These are phyloP conservation scores for Erodium texanum DNA, from an alignment of 441 rosid genomes.

Conservation along the genomic window DNA sequence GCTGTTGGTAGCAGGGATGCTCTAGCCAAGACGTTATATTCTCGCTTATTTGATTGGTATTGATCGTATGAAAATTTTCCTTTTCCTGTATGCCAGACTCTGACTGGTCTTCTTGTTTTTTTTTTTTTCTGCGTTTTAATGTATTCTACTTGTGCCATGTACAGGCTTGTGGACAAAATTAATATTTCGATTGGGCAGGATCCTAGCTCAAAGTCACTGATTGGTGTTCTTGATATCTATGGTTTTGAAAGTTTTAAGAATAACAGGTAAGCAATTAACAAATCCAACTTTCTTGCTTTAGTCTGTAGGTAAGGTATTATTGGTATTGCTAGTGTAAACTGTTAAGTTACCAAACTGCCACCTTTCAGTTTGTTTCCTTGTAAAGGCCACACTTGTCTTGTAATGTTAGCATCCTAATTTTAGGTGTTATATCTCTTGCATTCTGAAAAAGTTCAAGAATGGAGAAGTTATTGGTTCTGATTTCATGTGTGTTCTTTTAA, in stretches of 20 bases:
- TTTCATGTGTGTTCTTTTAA: slow-evolving; percentile 16
- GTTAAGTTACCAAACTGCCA: background rate
- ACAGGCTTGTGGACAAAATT: slow-evolving; percentile 96
- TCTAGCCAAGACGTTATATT: slow-evolving; percentile 91
- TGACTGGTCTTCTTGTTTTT: background rate
- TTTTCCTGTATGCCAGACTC: background rate
- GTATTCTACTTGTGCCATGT: slow-evolving; percentile 5
- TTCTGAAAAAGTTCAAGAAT: background rate
- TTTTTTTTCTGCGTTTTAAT: background rate
- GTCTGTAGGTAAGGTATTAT: background rate
- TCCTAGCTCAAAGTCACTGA: slow-evolving; percentile 78
- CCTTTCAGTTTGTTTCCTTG: background rate
- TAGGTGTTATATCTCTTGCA: background rate
- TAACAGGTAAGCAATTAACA: slow-evolving; percentile 52
- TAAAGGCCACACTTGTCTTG: background rate
- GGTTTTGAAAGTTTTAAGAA: slow-evolving; percentile 97
- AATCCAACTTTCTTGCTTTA: background rate
- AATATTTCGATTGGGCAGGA: slow-evolving; percentile 94
- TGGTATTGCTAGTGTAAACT: background rate
- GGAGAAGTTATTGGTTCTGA: background rate
- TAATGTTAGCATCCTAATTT: background rate
- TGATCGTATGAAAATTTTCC: slow-evolving; percentile 10
- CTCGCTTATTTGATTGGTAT: slow-evolving; percentile 98
- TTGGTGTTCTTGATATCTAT: slow-evolving; percentile 98
- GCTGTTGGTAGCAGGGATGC: slow-evolving; percentile 95